Conservation (phyloP, 2,329 filamentous ascomycete genomes). For the Chaetomium strumarium region DNA sequence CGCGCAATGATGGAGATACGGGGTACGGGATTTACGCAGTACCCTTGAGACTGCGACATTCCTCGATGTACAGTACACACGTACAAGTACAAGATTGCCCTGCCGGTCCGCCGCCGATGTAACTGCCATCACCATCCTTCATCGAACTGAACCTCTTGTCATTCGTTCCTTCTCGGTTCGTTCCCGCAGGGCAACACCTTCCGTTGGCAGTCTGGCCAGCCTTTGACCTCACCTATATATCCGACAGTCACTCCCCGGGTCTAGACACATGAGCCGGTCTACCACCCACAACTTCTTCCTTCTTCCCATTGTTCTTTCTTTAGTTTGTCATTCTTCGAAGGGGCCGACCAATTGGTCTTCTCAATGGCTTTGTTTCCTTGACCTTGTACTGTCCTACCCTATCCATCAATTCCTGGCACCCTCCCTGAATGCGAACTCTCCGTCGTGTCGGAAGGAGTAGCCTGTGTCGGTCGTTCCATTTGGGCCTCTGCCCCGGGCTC, state of each 20-base stretch:
- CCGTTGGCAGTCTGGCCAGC: neutral
- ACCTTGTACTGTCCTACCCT: slow-evolving; percentile 23
- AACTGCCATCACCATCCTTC: slow-evolving; percentile 11
- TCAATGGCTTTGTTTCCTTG: slow-evolving; percentile 40
- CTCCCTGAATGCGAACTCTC: slow-evolving; percentile 6
- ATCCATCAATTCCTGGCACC: slow-evolving; percentile 21
- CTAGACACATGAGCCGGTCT: slow-evolving; percentile 26
- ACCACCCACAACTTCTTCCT: slow-evolving; percentile 18
- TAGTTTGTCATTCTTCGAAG: slow-evolving; percentile 29
- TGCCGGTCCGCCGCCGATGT: slow-evolving; percentile 15
- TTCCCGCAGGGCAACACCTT: slow-evolving; percentile 9
- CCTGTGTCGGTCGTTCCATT: slow-evolving; percentile 23
- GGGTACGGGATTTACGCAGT: slow-evolving; percentile 4
- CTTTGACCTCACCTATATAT: slow-evolving; percentile 39
- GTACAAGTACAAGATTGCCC: slow-evolving; percentile 12
- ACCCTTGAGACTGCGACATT: slow-evolving; percentile 14
- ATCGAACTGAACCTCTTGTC: neutral
- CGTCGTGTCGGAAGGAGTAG: slow-evolving; percentile 14
- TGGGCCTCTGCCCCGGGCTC: slow-evolving; percentile 4
- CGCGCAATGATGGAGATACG: slow-evolving; percentile 12
- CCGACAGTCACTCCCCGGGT: slow-evolving; percentile 36
- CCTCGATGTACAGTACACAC: slow-evolving; percentile 8
- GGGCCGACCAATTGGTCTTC: slow-evolving; percentile 31
- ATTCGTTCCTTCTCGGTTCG: neutral
- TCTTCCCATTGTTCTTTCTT: slow-evolving; percentile 19